A percentile compares a stretch with the other conserved stretches of the same genome.
Conservation (phyloP, 2,329 filamentous ascomycete species). For the Claviceps paspali region DNA sequence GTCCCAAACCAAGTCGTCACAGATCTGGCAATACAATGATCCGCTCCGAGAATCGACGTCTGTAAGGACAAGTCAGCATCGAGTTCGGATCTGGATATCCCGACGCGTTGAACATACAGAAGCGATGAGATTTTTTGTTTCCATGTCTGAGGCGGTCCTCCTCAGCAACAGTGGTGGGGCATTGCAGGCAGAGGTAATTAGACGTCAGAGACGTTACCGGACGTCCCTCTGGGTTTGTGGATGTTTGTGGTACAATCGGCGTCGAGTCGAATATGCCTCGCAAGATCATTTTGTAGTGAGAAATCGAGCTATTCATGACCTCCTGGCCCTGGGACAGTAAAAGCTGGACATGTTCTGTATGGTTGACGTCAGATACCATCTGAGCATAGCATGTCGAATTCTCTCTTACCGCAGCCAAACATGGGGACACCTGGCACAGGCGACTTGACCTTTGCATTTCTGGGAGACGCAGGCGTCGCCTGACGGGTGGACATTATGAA, state of each 20-base stretch:
- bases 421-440: slow-evolving; percentile 42
- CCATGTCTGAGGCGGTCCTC: slow-evolving; percentile 54
- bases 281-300: slow-evolving; percentile 58
- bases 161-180: slow-evolving; percentile 50
- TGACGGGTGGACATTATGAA: slow-evolving; percentile 30
- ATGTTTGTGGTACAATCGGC: slow-evolving; percentile 50
- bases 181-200: slow-evolving; percentile 61
- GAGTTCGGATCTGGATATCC: neutral
- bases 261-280: slow-evolving; percentile 54
- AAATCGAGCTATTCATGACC: slow-evolving; percentile 51
- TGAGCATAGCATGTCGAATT: neutral
- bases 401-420: slow-evolving; percentile 45
- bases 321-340: slow-evolving; percentile 47
- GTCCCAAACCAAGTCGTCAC: slow-evolving; percentile 71
- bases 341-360: slow-evolving; percentile 53
- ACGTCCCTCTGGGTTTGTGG: slow-evolving; percentile 39
- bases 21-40: slow-evolving; percentile 65
- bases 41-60: slow-evolving; percentile 67
- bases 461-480: slow-evolving; percentile 36
- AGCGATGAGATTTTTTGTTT: slow-evolving; percentile 53
- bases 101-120: slow-evolving; percentile 40
- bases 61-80: slow-evolving; percentile 24
- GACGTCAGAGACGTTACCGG: slow-evolving; percentile 47
- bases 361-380: neutral
- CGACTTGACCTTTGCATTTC: slow-evolving; percentile 44